phyloP scores from a whole-genome alignment of 2,329 filamentous ascomycete genomes.

The Pseudogymnoascus sp. region DNA sequence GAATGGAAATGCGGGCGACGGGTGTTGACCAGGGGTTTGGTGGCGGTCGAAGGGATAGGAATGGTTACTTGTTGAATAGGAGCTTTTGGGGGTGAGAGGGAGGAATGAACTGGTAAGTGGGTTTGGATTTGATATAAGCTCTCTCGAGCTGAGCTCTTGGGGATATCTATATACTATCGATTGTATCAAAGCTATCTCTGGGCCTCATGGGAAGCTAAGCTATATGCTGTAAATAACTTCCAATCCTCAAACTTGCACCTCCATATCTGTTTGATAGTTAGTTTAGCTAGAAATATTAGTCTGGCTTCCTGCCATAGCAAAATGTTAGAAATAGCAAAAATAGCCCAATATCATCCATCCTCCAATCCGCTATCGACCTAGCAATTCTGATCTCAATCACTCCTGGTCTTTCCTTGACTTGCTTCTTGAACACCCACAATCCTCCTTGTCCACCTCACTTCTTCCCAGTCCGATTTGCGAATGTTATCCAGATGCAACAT shows the following conservation, averaged over 20 bases:
- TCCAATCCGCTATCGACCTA: neutral
- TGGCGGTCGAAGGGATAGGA: neutral
- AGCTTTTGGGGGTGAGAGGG: neutral
- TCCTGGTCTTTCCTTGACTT: neutral
- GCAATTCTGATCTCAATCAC: neutral
- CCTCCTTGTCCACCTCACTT: constrained; percentile 39
- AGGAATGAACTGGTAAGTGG: neutral
- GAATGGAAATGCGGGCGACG: neutral
- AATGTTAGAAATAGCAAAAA: neutral
- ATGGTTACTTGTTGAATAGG: neutral
- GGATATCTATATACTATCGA: neutral
- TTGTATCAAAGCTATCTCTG: neutral
- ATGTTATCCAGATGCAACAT: constrained; percentile 39
- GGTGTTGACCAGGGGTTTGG: neutral
- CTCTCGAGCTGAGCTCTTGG: neutral
- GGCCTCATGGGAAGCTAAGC: neutral
- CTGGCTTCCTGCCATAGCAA: neutral
- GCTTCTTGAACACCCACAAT: neutral
- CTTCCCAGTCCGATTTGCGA: constrained; percentile 44
- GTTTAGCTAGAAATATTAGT: neutral
- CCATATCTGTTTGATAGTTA: neutral
- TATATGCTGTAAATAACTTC: neutral
- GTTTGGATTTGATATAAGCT: neutral
- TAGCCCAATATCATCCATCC: neutral
- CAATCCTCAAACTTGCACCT: neutral